phyloP scores from a whole-genome alignment of 2,329 filamentous ascomycete genomes.

The Aspergillus thermomutatus region DNA sequence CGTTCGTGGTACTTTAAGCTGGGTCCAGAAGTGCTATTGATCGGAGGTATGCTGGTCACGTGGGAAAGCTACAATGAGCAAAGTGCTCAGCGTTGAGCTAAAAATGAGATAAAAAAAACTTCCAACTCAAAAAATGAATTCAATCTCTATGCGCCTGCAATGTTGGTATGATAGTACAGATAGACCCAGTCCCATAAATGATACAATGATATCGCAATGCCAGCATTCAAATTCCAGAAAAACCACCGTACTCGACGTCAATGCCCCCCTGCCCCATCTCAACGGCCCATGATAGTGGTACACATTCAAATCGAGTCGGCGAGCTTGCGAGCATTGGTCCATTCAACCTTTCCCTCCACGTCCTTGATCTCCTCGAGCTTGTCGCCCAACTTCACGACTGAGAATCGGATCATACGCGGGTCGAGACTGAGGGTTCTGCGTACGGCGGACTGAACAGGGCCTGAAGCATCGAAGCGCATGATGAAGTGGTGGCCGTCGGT shows the following conservation, averaged over 20 bases:
- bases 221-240: conserved; percentile 3
- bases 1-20: background rate
- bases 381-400: conserved; percentile 78
- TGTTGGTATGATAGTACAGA: conserved; percentile 26
- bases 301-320: conserved; percentile 22
- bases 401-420: conserved; percentile 83
- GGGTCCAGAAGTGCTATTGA: background rate
- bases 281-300: background rate
- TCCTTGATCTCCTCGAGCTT: conserved; percentile 61
- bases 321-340: conserved; percentile 40
- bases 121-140: background rate
- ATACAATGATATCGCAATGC: conserved; percentile 22
- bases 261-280: conserved; percentile 9
- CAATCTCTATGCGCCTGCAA: conserved; percentile 30
- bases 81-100: background rate
- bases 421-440: conserved; percentile 75
- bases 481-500: conserved; percentile 92
- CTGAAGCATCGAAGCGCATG: conserved; percentile 87
- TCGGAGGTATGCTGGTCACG: background rate
- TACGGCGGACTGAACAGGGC: conserved; percentile 69
- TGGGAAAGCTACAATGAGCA: background rate
- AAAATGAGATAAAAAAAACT: background rate
- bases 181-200: conserved; percentile 21
- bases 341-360: conserved; percentile 54
- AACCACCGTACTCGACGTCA: conserved; percentile 10